phyloP scores from a whole-genome alignment of 2,329 filamentous ascomycete species.

The Sporothrix luriei region DNA sequence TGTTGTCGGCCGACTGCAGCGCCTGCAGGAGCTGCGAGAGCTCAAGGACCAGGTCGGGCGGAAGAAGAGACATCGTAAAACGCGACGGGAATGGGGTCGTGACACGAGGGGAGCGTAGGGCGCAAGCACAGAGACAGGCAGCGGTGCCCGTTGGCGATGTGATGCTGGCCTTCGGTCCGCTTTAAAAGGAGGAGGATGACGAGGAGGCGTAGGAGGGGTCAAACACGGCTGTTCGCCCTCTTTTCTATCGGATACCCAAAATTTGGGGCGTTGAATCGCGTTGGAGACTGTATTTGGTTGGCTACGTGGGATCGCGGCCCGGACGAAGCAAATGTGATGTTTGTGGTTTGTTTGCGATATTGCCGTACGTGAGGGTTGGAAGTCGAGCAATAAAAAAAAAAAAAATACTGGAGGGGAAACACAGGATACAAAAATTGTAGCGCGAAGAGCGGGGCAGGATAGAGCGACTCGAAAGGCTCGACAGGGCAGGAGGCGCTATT shows the following conservation, averaged over 20 bases:
- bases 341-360: conserved; percentile 20
- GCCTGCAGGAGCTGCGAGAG: conserved; percentile 84
- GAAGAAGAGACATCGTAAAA: conserved; percentile 75
- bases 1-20: conserved; percentile 88
- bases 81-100: conserved; percentile 17
- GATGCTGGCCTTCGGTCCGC: conserved; percentile 13
- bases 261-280: conserved; percentile 12
- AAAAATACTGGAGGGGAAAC: conserved; percentile 29
- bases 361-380: conserved; percentile 10
- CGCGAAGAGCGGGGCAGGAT: conserved; percentile 36
- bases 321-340: conserved; percentile 5
- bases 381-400: conserved; percentile 4
- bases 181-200: conserved; percentile 8
- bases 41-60: conserved; percentile 80
- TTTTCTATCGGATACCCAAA: neutral
- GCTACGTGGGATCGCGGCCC: conserved; percentile 13
- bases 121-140: conserved; percentile 25
- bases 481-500: conserved; percentile 25
- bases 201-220: conserved; percentile 18
- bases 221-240: conserved; percentile 16
- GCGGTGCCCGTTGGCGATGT: conserved; percentile 20
- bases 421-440: conserved; percentile 33
- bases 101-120: conserved; percentile 19
- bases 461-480: conserved; percentile 26
- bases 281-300: neutral